phyloP scores from a whole-genome alignment of 2,329 filamentous ascomycete genomes.

The Nemania bipapillata region DNA sequence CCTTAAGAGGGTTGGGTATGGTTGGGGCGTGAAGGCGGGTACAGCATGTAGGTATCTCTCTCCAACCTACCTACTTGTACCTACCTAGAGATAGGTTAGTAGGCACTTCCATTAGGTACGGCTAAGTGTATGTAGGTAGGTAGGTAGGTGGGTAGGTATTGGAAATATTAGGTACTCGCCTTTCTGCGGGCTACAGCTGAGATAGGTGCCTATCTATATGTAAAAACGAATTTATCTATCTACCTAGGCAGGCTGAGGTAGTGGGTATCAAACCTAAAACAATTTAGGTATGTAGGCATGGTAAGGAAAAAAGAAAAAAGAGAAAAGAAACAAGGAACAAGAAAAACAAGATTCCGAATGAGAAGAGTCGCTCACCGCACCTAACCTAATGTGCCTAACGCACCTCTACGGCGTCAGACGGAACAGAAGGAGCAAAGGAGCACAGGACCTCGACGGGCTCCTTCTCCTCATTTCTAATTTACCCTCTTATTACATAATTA shows the following conservation, averaged over 20 bases:
- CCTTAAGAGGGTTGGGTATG: neutral
- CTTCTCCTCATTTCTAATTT: slow-evolving; percentile 33
- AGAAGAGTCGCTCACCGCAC: slow-evolving; percentile 29
- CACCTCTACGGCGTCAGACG: slow-evolving; percentile 24
- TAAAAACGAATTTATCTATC: neutral
- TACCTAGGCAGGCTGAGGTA: neutral
- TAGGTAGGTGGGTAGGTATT: neutral
- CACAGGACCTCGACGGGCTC: neutral
- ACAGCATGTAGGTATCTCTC: neutral
- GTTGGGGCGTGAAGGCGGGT: neutral
- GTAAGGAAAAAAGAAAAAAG: neutral
- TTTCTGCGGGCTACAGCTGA: neutral
- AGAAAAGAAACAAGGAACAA: neutral
- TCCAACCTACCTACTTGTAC: neutral
- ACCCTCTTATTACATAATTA: slow-evolving; percentile 4
- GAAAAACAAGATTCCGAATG: slow-evolving; percentile 19
- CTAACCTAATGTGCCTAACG: slow-evolving; percentile 16
- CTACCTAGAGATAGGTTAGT: too few relatives aligned
- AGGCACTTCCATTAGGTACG: neutral
- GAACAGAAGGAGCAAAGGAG: slow-evolving; percentile 17
- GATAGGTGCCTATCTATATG: too few relatives aligned
- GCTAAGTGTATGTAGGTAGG: neutral
- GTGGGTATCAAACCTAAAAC: slow-evolving; percentile 1
- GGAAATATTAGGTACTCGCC: neutral
- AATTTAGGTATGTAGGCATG: neutral